Base-by-base conservation (phyloP, 306 rosid genomes). In the Inga laurina region DNA sequence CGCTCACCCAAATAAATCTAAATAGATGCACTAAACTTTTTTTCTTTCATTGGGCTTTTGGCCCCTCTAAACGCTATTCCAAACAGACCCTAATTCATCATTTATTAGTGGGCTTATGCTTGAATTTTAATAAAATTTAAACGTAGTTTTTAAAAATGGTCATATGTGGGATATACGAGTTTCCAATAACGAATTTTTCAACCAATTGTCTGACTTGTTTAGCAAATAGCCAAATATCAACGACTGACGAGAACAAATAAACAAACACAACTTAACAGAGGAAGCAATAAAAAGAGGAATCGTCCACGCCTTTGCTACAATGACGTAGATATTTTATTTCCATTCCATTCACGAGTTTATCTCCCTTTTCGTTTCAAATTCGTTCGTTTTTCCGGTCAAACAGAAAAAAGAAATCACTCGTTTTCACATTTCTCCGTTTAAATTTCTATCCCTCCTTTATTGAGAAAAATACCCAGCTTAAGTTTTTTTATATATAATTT, bases 301-400 rank as follows among this genome's bases (percentile, higher is more conserved):
- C 83, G 89, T 86, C 45, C 43, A 86, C 89, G 89, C 18, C 88
- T 81, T 16, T 44, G 64, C 52, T 34, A 64, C 75, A 75, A 75
- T 35, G 79, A 79, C 83, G 70, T 54, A 15, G 18, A 30, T 72
- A 18, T 44, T 74, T 54, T 72, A 18, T 44, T 74, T 54, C 27
- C 43, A 16, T 62, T 27, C 35, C 68, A 0, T 44, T n/a, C 18
- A 27, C 1, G 18, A 62, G 8, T 27, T 62, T 30, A 27, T 24
- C n/a, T 39, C 10, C 41, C 4, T 12, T 54, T 66, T 39, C 24
- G 6, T 0, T 21, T 32, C 61, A 48, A 72, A 48, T 73, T 48
- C 62, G 10, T 46, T 45, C 39, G 3, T 43, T 44, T 54, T 51
- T 24, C 5, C 15, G 2, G 32, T 10, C 15, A n/a, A 22, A 3